Base-by-base conservation (phyloP, 345 rosid genomes). In the Carallia brachiata region DNA sequence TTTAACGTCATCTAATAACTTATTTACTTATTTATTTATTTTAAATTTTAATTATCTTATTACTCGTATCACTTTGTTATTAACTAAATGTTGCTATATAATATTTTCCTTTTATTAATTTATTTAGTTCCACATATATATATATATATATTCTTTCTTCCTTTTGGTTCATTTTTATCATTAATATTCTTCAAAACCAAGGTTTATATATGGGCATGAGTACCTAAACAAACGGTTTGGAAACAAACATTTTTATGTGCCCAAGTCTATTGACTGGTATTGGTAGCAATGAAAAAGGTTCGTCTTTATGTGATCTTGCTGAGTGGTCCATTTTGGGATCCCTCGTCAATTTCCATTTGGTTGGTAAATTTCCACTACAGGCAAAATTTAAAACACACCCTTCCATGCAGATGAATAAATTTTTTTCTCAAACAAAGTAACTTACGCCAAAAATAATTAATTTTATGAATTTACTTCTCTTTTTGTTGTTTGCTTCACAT, bases 301-400 rank as follows among this genome's bases (percentile, higher is more conserved):
- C 54, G 68, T 68, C 57, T 78, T 78, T 52, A 80, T 73, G 62
- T 57, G 74, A 77, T 71, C 54, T 71, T 73, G 74, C 61, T 75
- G 78, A 59, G 56, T 28, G 19, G 84, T 82, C 84, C 66, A 65
- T 81, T 77, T 53, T 52, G 36, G 74, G 79, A 79, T 66, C 83
- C 83, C 79, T 63, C 70, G 10, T 44, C 48, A 69, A 81, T 84
- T 81, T 78, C 80, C 71, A 67, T 68, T 62, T 70, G 76, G 79
- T 77, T 71, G 79, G 77, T 78, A 81, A 78, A 71, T 70, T 83
- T 79, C 36, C 56, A 75, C 37, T 17, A 68, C 19, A 63, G 53
- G 48, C 70, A 75, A 32, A 58, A 15, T 28, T 27, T 37, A 66
- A n/a, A 44, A 44, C 16, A 12, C 50, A 44, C 15, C 40, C 30